Base-by-base conservation (phyloP, 176 grass and related monocot species). In the Olyra latifolia region DNA sequence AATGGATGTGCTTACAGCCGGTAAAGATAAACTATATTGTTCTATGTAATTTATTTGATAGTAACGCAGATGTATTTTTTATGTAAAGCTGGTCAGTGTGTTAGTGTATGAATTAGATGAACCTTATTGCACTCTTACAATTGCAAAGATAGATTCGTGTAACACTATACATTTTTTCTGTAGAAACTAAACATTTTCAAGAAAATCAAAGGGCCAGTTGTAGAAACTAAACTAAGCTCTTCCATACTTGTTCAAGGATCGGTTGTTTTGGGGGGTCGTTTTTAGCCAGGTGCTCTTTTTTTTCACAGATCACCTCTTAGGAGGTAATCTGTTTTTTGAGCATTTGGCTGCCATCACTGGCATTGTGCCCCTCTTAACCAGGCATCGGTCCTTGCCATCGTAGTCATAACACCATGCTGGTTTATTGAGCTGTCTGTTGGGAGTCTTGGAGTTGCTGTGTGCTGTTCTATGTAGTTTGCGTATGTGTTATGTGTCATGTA, bases 251-350 rank as follows among this genome's bases (percentile, higher is more conserved):
- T 88, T 89, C 57, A 69, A 88, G 82, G 88, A 72, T 74, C 39
- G 50, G 86, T 75, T 80, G 71, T 78, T 91, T 85, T 79, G 80
- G 71, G 83, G 55, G 76, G 83, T 84, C 24, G 44, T 27, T 84
- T 86, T 78, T 91, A 25, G 82, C 88, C 91, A 8, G 79, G 63
- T 73, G 75, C 87, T 91, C 72, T 46, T 89, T 95, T 94, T n/a
- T 78, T 98, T 87, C 87, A 62, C 86, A 87, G 88, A 71, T 85
- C 69, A 46, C 57, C 53, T 69, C 60, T 40, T 38, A 75, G 22
- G 39, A 67, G 74, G 71, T 77, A 13, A 69, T 82, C 88, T 95
- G 97, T 88, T 99, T 91, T 88, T 79, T 69, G 88, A 86, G 90
- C 77, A 65, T 91, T 85, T 52, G 86, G 86, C 82, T 83, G 90